A percentile compares a stretch with the other conserved stretches of the same genome.
Evolutionary conservation across 2,329 filamentous ascomycete genomes (phyloP).

Genomic region (Tolypocladium tropicale): DNA sequence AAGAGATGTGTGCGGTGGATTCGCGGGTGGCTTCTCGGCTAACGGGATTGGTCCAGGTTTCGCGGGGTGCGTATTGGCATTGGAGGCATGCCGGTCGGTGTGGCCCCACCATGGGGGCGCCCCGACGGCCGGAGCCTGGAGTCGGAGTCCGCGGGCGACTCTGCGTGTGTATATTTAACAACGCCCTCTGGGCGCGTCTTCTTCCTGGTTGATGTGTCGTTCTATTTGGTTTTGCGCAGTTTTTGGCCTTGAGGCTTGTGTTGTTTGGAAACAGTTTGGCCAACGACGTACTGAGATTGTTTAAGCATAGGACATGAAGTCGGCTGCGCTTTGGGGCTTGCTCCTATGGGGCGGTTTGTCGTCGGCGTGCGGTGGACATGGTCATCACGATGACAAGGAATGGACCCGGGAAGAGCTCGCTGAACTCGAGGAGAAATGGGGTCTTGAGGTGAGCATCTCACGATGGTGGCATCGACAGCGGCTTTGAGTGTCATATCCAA

Average conservation of each 20-base stretch:
- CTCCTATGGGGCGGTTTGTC: constrained; percentile 16
- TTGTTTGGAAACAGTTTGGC: background rate
- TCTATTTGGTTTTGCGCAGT: background rate
- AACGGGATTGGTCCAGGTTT: background rate
- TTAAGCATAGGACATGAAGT: constrained; percentile 12
- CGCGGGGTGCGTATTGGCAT: background rate
- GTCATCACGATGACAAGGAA: constrained; percentile 24
- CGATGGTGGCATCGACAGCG: background rate
- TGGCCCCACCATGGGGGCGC: background rate
- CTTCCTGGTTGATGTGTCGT: background rate
- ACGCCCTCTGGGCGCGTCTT: background rate
- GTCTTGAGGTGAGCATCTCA: constrained; percentile 37
- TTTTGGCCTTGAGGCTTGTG: background rate
- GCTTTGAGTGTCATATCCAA: too few species aligned
- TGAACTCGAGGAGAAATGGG: constrained; percentile 48
- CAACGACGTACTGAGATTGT: background rate
- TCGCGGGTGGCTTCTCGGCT: background rate
- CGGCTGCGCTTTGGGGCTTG: constrained; percentile 12
- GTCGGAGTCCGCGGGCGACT: background rate
- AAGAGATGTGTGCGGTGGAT: background rate
- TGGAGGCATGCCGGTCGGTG: background rate
- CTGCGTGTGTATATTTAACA: background rate
- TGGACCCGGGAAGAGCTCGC: constrained; percentile 40
- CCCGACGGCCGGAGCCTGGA: background rate
- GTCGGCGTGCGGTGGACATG: constrained; percentile 16